Base-by-base conservation (phyloP, 495 filamentous ascomycete genomes). In the Terfezia claveryi region DNA sequence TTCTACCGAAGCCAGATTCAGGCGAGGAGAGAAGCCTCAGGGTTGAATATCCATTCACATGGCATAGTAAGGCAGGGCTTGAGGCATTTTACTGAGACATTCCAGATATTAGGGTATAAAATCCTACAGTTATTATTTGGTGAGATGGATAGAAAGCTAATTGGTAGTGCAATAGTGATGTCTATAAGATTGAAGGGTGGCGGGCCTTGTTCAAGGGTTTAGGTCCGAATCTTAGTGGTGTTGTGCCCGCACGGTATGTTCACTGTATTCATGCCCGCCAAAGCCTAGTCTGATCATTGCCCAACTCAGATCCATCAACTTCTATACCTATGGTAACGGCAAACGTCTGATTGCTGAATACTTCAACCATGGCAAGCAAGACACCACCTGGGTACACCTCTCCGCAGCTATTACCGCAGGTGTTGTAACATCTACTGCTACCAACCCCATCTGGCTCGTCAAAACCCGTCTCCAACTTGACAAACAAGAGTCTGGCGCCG, bases 381-480 rank as follows among this genome's bases (percentile, higher is more conserved):
- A 88, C 57, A 74, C 78, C 12, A 75, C 81, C 0, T 75, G 74
- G 65, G 76, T 89, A 7, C 86, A 92, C 66, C 73, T 88, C 0
- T 73, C 74, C 55, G 79, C 83, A 5, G 87, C 82, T 10, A 78
- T 80, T 23, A 69, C 73, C 36, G 85, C 86, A 1, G 87, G 87
- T 36, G 71, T 94, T 38, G 77, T 79, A 17, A 93, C 87, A 0
- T 80, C 81, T 17, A 91, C 86, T 4, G 85, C 80, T 16, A 94
- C 87, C 16, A 93, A 92, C 67, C 87, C 87, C 2, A 92, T 94
- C 57, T 94, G 87, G 87, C 73, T 94, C 50, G 76, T 94, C 54
- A 94, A 94, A 71, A 94, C 87, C 23, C 75, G 87, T 46, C 60
- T 94, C 56, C 87, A 94, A 70, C 79, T 94, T 9, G 87, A 94